A percentile compares a stretch with the other conserved stretches of the same genome.
Conservation (phyloP, 1,284 basidiomycete species). For the Austroboletus novae-zelandiae region DNA sequence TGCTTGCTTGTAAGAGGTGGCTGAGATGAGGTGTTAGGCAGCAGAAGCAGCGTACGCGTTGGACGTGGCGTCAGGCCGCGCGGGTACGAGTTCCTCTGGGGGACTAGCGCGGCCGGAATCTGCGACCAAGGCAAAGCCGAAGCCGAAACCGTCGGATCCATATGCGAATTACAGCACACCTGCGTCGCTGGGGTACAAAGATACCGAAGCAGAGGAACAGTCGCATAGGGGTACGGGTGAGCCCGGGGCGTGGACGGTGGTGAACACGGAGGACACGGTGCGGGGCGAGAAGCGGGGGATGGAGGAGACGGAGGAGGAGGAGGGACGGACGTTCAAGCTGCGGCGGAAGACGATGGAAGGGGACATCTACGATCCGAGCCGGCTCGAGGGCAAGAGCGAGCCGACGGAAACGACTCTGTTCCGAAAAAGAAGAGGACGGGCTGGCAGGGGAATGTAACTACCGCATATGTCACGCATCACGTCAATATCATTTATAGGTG, state of each 20-base stretch:
- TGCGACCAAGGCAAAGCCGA: constrained; percentile 37
- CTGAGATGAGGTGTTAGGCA: constrained; percentile 43
- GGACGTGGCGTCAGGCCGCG: constrained; percentile 68
- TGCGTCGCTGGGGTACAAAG: constrained; percentile 73
- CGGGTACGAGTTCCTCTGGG: constrained; percentile 35
- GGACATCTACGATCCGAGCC: constrained; percentile 67
- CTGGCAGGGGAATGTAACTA: too few relatives aligned
- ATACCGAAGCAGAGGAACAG: constrained; percentile 71
- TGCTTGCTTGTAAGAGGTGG: not conserved
- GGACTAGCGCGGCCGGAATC: not conserved
- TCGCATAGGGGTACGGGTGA: constrained; percentile 63
- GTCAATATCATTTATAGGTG: too few relatives aligned
- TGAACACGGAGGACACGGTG: constrained; percentile 38
- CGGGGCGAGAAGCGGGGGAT: constrained; percentile 14
- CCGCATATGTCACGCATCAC: too few relatives aligned
- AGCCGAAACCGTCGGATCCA: constrained; percentile 60
- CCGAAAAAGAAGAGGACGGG: constrained; percentile 20
- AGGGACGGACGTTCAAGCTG: constrained; percentile 62
- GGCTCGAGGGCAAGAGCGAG: constrained; percentile 4
- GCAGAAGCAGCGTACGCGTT: constrained; percentile 72
- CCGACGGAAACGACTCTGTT: constrained; percentile 14
- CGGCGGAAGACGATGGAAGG: constrained; percentile 57
- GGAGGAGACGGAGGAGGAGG: constrained; percentile 38
- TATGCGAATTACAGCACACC: constrained; percentile 88
- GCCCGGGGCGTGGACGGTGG: constrained; percentile 83